These are phyloP conservation scores for Stagonosporopsis cucurbitacearum DNA, from an alignment of 2,329 filamentous ascomycete species.

Conservation along the genomic window DNA sequence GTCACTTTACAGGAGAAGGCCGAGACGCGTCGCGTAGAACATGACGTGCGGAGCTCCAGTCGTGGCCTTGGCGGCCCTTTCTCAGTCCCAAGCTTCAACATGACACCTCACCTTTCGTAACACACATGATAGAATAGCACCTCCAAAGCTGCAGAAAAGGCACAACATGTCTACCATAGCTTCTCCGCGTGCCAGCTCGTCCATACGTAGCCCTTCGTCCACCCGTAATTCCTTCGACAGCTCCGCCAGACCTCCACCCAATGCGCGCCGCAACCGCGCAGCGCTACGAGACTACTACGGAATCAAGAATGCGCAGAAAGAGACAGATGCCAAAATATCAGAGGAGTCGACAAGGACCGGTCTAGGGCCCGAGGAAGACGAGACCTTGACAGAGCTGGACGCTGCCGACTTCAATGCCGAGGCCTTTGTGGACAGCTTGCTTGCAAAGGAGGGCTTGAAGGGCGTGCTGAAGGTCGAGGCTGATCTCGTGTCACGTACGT, in stretches of 20 bases:
- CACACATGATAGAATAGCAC: neutral
- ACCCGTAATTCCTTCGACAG: conserved; percentile 75
- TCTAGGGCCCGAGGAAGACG: conserved; percentile 58
- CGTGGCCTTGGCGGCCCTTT: conserved; percentile 29
- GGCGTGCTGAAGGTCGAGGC: conserved; percentile 75
- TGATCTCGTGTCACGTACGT: conserved; percentile 63
- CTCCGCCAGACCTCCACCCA: conserved; percentile 49
- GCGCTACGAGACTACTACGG: conserved; percentile 96
- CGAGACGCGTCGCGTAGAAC: conserved; percentile 33
- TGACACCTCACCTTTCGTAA: conserved; percentile 1
- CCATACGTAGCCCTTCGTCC: conserved; percentile 70
- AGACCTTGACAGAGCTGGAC: conserved; percentile 74
- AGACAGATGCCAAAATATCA: conserved; percentile 39
- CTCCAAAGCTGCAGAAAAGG: neutral
- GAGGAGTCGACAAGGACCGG: conserved; percentile 40
- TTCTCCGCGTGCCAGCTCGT: conserved; percentile 66
- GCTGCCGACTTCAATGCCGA: conserved; percentile 72
- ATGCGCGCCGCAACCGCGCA: conserved; percentile 72
- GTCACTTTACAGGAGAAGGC: neutral
- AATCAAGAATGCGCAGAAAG: conserved; percentile 61
- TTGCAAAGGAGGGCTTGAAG: conserved; percentile 69
- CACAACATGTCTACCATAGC: conserved; percentile 63
- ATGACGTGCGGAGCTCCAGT: conserved; percentile 30
- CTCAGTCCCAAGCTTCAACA: conserved; percentile 10
- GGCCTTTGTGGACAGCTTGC: conserved; percentile 68